Evolutionary conservation across 768 basidiomycete species (phyloP).

Genomic region (Phylloporus arenicola): DNA sequence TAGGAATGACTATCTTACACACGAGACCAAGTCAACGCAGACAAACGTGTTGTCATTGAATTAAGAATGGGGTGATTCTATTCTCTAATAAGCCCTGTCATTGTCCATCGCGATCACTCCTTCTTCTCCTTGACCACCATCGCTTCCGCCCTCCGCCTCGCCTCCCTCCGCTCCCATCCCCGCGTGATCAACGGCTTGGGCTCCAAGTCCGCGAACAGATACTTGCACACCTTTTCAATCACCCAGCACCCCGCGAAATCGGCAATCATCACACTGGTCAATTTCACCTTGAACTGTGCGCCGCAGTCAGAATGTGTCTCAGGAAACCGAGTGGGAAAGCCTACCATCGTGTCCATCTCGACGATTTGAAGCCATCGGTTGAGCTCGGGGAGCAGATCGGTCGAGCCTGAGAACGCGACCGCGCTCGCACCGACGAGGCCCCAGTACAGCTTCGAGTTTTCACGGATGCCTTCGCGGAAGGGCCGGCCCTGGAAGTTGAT

Average conservation of each 20-base stretch:
- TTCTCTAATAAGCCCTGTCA: neutral
- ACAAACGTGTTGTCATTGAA: neutral
- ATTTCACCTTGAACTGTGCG: conserved; percentile 70
- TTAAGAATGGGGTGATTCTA: neutral
- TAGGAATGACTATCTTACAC: too few relatives aligned
- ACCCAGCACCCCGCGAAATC: conserved; percentile 89
- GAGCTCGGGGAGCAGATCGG: conserved; percentile 91
- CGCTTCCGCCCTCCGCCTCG: conserved; percentile 43
- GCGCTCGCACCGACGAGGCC: conserved; percentile 84
- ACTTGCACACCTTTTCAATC: conserved; percentile 79
- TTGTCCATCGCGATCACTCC: conserved; percentile 21
- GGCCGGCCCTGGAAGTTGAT: conserved; percentile 99
- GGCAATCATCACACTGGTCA: conserved; percentile 76
- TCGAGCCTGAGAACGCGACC: conserved; percentile 91
- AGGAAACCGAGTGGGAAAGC: conserved; percentile 28
- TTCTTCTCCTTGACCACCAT: conserved; percentile 34
- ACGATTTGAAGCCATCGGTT: conserved; percentile 97
- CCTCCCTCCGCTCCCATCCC: conserved; percentile 76
- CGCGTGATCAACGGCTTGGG: conserved; percentile 81
- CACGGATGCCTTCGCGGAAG: conserved; percentile 95
- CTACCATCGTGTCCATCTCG: conserved; percentile 72
- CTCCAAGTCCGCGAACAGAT: conserved; percentile 81
- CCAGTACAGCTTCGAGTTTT: conserved; percentile 91
- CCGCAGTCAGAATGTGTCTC: neutral
- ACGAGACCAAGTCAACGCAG: too few relatives aligned